Evolutionary conservation across 75 land plant species (phyloP), one percentile per base, ranked within the genome.

Genomic region (Selaginella tamariscina): DNA sequence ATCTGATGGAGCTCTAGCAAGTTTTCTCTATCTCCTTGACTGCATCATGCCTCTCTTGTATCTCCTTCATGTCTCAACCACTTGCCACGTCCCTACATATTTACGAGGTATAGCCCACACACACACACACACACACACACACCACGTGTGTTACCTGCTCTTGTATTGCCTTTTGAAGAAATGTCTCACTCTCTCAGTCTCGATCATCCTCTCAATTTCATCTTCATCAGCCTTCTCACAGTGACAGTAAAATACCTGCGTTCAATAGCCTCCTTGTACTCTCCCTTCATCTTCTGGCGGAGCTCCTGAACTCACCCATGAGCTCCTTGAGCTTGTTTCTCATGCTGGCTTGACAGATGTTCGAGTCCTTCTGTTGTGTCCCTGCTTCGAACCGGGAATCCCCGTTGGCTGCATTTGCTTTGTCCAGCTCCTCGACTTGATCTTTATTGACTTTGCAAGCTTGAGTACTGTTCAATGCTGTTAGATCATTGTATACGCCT

Each of bases 221-320:
- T 75, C 79, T 49, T 84, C 86, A 30, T 82, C 86, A 1, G 86
- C 64, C 55, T 66, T 32, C 71, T 32, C 8, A 85, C 86, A 24
- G 82, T 84, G 1, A 84, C 77, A 1, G 79, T 77, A 64, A 32
- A 82, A 56, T 80, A 79, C 66, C 79, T 30, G 54, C 93, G 32
- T 54, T 71, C 71, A 0, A 89, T 74, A 8, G 90, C 78, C 55
- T 89, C 94, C 29, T 74, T 65, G 71, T 89, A 84, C 78, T 86
- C 94, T 22, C 72, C 32, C 31, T 57, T 28, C 54, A 86, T 82
- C 68, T 62, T 72, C 27, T 71, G 67, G 27, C 94, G 54, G 44
- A 89, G 73, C 30, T 24, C 62, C 39, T 80, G 80, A 89, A 89
- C 2, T 72, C 69, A n/a, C 76, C 78, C 94, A 89, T 89, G 2